A percentile compares a stretch with the other conserved stretches of the same genome.
phyloP scores from a whole-genome alignment of 805 yeast species.

The Wickerhamomyces strasburgensis region DNA sequence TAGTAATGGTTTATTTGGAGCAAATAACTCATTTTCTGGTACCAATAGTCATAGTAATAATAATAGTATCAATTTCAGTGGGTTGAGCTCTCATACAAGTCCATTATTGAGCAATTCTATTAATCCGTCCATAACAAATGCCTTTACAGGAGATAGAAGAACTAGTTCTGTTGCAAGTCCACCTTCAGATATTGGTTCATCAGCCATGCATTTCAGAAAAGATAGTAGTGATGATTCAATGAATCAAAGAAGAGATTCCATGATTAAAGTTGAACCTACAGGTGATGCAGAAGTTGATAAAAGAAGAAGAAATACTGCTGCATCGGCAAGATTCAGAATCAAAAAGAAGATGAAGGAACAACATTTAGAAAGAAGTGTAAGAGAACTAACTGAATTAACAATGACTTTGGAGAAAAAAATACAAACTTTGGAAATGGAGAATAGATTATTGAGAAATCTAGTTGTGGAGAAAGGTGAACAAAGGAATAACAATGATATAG shows the following conservation, averaged over 20 bases:
- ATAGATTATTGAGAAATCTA: slow-evolving; percentile 73
- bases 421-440: slow-evolving; percentile 89
- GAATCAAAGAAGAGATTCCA: background rate
- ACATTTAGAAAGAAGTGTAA: slow-evolving; percentile 75
- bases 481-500: slow-evolving; percentile 49
- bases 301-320: slow-evolving; percentile 86
- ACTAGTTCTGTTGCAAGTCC: too few relatives aligned
- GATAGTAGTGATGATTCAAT: background rate
- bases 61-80: background rate
- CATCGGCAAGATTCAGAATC: slow-evolving; percentile 88
- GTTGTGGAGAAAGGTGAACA: slow-evolving; percentile 72
- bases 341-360: slow-evolving; percentile 91
- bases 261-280: slow-evolving; percentile 14
- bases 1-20: background rate
- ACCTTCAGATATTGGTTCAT: too few relatives aligned
- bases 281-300: slow-evolving; percentile 55
- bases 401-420: slow-evolving; percentile 64
- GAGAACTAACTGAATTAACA: slow-evolving; percentile 67
- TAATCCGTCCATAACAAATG: background rate
- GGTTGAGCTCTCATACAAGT: background rate
- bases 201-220: background rate
- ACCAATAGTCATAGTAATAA: background rate
- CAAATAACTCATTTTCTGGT: background rate
- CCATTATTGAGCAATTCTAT: background rate
- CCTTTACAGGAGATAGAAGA: too few relatives aligned